Percentiles rank a stretch among this genome's conserved stretches.
These are phyloP conservation scores for Penicillium ochrochloron DNA, from an alignment of 495 filamentous ascomycete genomes.

Conservation along the genomic window DNA sequence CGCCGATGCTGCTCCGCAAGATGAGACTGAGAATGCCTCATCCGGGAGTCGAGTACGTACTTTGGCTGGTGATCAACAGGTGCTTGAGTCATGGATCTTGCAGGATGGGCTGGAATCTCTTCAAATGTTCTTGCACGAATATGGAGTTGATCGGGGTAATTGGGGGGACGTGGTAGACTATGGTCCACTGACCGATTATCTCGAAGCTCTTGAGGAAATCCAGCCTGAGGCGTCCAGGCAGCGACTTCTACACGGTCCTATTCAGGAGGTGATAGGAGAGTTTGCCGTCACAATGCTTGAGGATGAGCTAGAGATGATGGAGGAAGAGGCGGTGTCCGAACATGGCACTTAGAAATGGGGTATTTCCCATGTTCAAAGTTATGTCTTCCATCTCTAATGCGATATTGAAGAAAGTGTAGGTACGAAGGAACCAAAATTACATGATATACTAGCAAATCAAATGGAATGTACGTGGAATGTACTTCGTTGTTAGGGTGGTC, in stretches of 20 bases:
- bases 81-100: constrained; percentile 45
- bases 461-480: no score
- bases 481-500: no score
- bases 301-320: constrained; percentile 44
- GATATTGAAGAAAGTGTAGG: no score
- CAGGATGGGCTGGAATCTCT: constrained; percentile 40
- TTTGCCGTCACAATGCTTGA: constrained; percentile 49
- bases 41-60: constrained; percentile 22
- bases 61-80: constrained; percentile 36
- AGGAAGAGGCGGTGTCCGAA: constrained; percentile 31
- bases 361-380: neutral
- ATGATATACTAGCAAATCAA: no score
- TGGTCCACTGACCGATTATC: constrained; percentile 43
- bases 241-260: constrained; percentile 37
- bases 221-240: constrained; percentile 35
- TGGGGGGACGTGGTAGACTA: constrained; percentile 47
- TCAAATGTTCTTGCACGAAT: constrained; percentile 44
- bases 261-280: constrained; percentile 43
- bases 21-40: constrained; percentile 2
- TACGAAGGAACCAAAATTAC: no score
- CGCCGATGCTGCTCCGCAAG: constrained; percentile 8
- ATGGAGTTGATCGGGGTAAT: constrained; percentile 52
- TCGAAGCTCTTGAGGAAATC: constrained; percentile 39
- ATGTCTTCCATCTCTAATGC: neutral
- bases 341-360: neutral